Percentiles rank a stretch among this genome's conserved stretches.
phyloP scores from a whole-genome alignment of 345 rosid genomes.

The Bretschneidera sinensis region DNA sequence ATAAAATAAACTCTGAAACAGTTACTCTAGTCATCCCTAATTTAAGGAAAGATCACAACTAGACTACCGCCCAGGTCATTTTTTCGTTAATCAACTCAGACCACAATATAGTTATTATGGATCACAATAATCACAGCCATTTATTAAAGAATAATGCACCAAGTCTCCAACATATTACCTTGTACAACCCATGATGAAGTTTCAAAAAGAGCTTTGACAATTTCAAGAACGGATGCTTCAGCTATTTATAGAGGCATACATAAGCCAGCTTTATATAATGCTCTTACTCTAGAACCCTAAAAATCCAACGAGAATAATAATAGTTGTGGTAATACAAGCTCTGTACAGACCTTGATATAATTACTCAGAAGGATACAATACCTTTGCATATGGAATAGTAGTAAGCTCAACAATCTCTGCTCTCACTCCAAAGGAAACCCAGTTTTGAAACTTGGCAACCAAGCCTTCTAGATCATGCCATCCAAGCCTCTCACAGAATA shows the following conservation, averaged over 20 bases:
- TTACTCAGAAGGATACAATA: slow-evolving; percentile 18
- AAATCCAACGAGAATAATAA: slow-evolving; percentile 16
- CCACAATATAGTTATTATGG: not conserved
- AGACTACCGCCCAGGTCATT: not conserved
- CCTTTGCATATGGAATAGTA: slow-evolving; percentile 89
- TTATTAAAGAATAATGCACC: not conserved
- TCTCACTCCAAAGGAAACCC: slow-evolving; percentile 96
- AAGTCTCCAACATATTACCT: slow-evolving; percentile 41
- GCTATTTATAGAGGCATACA: slow-evolving; percentile 88
- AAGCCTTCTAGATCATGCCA: slow-evolving; percentile 96
- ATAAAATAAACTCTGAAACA: slow-evolving; percentile 3
- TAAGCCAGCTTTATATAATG: slow-evolving; percentile 89
- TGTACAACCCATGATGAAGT: slow-evolving; percentile 74
- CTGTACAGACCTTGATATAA: slow-evolving; percentile 9
- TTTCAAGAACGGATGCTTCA: slow-evolving; percentile 84
- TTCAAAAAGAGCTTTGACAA: slow-evolving; percentile 88
- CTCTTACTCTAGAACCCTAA: slow-evolving; percentile 97
- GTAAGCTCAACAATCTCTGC: slow-evolving; percentile 99
- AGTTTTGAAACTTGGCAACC: slow-evolving; percentile 89
- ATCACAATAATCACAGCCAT: not conserved
- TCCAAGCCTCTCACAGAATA: slow-evolving; percentile 94
- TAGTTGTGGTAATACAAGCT: slow-evolving; percentile 12
- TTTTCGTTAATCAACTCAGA: not conserved
- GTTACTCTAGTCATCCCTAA: not conserved
- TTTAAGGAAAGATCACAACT: not conserved